A percentile compares a stretch with the other conserved stretches of the same genome.
Conservation (phyloP, 1,284 basidiomycete species). For the Trametes pubescens region DNA sequence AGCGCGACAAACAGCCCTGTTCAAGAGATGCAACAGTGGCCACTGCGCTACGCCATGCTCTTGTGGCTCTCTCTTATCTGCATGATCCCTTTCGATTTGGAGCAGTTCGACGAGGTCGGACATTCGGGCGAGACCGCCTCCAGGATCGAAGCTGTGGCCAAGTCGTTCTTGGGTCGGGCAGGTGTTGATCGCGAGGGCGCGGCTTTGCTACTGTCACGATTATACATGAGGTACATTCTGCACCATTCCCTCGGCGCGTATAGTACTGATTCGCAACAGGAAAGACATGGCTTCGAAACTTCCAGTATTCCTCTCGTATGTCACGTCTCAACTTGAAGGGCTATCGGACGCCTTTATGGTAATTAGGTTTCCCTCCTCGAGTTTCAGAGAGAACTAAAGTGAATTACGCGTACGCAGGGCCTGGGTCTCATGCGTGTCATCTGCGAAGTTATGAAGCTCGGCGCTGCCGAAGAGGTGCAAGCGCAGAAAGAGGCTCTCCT, state of each 20-base stretch:
- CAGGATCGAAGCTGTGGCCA: conserved; percentile 67
- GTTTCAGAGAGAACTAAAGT: conserved; percentile 8
- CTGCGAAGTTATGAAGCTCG: conserved; percentile 76
- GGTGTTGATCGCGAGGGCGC: conserved; percentile 88
- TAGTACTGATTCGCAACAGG: conserved; percentile 48
- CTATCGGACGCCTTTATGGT: conserved; percentile 62
- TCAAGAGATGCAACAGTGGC: conserved; percentile 67
- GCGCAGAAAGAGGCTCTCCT: conserved; percentile 53
- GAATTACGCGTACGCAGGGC: conserved; percentile 48
- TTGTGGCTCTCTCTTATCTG: conserved; percentile 95
- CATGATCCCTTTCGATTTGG: conserved; percentile 93
- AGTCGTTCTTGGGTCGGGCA: conserved; percentile 67
- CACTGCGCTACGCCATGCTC: conserved; percentile 84
- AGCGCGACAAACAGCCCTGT: conserved; percentile 56
- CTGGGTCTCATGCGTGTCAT: conserved; percentile 80
- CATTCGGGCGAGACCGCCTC: conserved; percentile 57
- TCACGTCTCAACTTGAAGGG: conserved; percentile 46
- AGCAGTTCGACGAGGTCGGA: conserved; percentile 77
- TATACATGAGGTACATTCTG: conserved; percentile 75
- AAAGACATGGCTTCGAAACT: conserved; percentile 67
- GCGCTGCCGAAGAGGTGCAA: conserved; percentile 63
- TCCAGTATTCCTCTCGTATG: conserved; percentile 59
- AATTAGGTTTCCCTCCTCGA: conserved; percentile 30
- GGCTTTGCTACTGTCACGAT: conserved; percentile 71
- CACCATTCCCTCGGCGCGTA: neutral